Evolutionary conservation across 164 flowering plant species (phyloP).

Genomic region (Santalum album): DNA sequence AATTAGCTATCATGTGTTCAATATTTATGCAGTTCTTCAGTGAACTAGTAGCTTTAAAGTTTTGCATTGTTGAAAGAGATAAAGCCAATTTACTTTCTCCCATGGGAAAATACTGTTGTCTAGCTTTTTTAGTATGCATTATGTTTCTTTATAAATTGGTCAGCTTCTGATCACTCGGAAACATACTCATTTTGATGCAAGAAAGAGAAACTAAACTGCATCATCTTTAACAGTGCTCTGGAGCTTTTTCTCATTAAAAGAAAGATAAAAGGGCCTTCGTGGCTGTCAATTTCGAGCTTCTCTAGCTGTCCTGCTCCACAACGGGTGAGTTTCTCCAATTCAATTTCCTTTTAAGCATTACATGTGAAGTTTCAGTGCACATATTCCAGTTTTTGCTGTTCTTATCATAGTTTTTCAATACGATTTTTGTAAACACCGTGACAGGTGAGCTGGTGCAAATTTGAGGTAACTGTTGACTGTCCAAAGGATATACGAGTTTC

Average conservation of each 20-base stretch:
- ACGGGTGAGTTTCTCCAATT: conserved; percentile 40
- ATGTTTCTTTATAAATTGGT: neutral
- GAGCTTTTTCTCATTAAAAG: conserved; percentile 90
- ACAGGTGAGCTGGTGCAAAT: conserved; percentile 99
- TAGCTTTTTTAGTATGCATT: too few relatives aligned
- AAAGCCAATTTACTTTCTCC: too few relatives aligned
- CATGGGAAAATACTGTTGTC: too few relatives aligned
- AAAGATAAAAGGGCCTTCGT: conserved; percentile 88
- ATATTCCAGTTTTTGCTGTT: neutral
- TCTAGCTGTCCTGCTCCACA: conserved; percentile 45
- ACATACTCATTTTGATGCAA: neutral
- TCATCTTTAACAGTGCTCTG: conserved; percentile 57
- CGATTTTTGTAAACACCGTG: too few relatives aligned
- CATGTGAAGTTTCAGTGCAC: neutral
- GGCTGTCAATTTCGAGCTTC: conserved; percentile 78
- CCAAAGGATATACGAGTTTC: conserved; percentile 56
- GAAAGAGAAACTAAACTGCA: too few relatives aligned
- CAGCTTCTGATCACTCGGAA: neutral
- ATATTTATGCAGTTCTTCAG: neutral
- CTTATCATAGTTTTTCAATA: neutral
- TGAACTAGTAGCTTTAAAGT: neutral
- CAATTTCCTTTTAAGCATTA: neutral
- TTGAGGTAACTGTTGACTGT: conserved; percentile 70
- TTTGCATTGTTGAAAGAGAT: too few relatives aligned
- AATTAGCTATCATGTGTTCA: neutral